These are phyloP conservation scores for Hypomyces rosellus DNA, from an alignment of 2,329 filamentous ascomycete genomes.

Conservation along the genomic window DNA sequence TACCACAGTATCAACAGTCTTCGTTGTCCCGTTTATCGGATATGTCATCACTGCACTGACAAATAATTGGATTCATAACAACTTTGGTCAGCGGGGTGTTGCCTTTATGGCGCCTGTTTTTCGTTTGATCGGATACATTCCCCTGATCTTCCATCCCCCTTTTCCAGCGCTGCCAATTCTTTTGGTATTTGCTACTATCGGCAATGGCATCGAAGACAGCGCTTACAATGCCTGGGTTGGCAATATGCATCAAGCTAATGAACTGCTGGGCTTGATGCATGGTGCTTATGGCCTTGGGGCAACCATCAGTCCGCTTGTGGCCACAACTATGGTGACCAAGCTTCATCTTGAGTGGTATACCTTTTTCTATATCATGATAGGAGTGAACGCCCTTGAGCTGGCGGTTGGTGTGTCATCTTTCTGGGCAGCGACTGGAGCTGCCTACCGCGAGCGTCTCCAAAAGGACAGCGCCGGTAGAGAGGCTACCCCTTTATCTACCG, in stretches of 20 bases:
- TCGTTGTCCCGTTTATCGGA: slow-evolving; percentile 59
- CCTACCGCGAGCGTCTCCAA: slow-evolving; percentile 37
- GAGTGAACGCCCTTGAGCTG: slow-evolving; percentile 50
- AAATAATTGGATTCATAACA: slow-evolving; percentile 45
- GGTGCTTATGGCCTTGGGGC: slow-evolving; percentile 67
- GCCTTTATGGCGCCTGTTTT: slow-evolving; percentile 57
- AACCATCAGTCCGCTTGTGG: slow-evolving; percentile 61
- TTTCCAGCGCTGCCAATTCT: slow-evolving; percentile 61
- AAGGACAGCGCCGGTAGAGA: slow-evolving; percentile 28
- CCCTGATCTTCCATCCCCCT: slow-evolving; percentile 61
- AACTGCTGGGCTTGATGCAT: slow-evolving; percentile 67
- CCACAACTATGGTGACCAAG: slow-evolving; percentile 65
- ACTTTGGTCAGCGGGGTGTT: slow-evolving; percentile 48
- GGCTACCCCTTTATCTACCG: slow-evolving; percentile 37
- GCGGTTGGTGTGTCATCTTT: slow-evolving; percentile 49
- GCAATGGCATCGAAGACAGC: slow-evolving; percentile 61
- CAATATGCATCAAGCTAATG: slow-evolving; percentile 66
- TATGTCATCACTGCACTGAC: slow-evolving; percentile 55
- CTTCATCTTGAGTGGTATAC: slow-evolving; percentile 58
- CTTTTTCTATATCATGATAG: slow-evolving; percentile 72
- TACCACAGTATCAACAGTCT: slow-evolving; percentile 57
- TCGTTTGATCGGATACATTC: slow-evolving; percentile 59
- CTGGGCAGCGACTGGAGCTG: slow-evolving; percentile 53
- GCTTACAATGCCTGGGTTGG: slow-evolving; percentile 58
- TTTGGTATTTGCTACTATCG: slow-evolving; percentile 61